phyloP scores from a whole-genome alignment of 306 rosid genomes.

The Lithocarpus polystachyus region DNA sequence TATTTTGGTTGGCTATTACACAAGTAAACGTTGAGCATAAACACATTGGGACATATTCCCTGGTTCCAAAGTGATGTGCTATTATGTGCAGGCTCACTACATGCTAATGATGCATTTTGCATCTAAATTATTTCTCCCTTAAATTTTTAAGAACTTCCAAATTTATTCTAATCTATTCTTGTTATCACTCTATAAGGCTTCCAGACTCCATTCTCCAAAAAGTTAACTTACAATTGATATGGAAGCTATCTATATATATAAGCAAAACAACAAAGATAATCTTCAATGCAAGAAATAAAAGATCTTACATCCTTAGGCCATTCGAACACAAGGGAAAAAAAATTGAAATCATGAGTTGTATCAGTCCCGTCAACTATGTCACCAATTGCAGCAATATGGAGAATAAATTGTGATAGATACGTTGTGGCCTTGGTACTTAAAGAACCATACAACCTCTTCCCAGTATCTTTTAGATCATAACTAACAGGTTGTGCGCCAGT shows the following conservation, averaged over 20 bases:
- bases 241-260: neutral
- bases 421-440: no score
- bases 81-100: no score
- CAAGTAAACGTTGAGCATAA: no score
- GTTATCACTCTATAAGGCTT: neutral
- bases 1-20: no score
- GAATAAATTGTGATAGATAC: no score
- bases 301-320: conserved; percentile 97
- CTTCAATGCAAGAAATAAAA: conserved; percentile 27
- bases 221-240: neutral
- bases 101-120: no score
- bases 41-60: no score
- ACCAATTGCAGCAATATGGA: conserved; percentile 94
- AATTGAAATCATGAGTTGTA: conserved; percentile 97
- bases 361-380: conserved; percentile 97
- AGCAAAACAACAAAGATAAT: neutral
- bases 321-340: conserved; percentile 83
- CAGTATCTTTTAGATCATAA: no score
- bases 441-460: no score
- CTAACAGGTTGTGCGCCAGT: conserved; percentile 48
- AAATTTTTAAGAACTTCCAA: neutral
- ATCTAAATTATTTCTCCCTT: no score
- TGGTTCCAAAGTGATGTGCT: no score
- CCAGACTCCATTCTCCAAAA: conserved; percentile 11
- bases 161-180: neutral